Conservation (phyloP, 345 rosid species). For the Noccaea caerulescens region DNA sequence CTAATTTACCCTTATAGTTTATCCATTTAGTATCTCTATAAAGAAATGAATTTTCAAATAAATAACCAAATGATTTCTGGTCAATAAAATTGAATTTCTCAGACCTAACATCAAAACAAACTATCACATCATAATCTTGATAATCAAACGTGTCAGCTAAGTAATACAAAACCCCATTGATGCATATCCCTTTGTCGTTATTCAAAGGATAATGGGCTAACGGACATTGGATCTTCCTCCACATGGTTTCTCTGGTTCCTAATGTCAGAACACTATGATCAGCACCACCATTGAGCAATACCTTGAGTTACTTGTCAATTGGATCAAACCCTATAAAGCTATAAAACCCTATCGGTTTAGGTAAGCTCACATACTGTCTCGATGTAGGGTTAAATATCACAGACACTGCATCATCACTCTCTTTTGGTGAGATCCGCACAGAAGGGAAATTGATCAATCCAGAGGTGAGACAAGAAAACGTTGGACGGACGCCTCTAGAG, state of each 20-base stretch:
- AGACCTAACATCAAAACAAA: not conserved
- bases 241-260: not conserved
- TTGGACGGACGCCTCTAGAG: no score
- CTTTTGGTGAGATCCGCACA: not conserved
- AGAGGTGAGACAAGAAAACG: not conserved
- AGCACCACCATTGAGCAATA: not conserved
- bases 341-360: not conserved
- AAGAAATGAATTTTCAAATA: no score
- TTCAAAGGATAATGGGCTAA: not conserved
- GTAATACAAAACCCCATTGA: conserved; percentile 12
- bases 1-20: conserved; percentile 5
- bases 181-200: not conserved
- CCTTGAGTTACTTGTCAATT: not conserved
- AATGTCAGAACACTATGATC: not conserved
- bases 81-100: not conserved
- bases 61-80: no score
- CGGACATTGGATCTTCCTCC: not conserved
- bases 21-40: not conserved
- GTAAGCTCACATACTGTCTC: not conserved
- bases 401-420: not conserved
- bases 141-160: no score
- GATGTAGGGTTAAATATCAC: conserved; percentile 7
- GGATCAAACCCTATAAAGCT: conserved; percentile 2
- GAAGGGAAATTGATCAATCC: not conserved
- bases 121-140: not conserved